phyloP scores from a whole-genome alignment of 805 yeast genomes.

The Wickerhamomyces hampshirensis region DNA sequence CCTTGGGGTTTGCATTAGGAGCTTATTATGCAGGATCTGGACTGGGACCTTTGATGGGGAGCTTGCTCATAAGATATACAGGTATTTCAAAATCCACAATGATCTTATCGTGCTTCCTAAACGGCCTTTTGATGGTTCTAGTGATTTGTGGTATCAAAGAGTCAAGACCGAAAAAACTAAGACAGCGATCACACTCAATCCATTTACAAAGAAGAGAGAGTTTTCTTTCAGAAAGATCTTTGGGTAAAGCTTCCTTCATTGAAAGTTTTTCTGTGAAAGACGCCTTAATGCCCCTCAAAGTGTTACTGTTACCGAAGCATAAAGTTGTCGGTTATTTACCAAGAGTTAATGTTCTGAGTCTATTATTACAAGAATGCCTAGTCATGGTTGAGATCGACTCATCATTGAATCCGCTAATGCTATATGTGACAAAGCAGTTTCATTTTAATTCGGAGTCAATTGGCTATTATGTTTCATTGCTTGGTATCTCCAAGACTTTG shows the following conservation, averaged over 20 bases:
- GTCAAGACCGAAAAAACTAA: slow-evolving; percentile 53
- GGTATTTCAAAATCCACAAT: slow-evolving; percentile 28
- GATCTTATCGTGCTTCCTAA: slow-evolving; percentile 23
- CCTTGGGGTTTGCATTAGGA: slow-evolving; percentile 57
- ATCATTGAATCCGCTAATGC: slow-evolving; percentile 36
- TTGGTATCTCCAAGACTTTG: slow-evolving; percentile 45
- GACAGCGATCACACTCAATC: slow-evolving; percentile 44
- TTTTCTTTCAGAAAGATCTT: slow-evolving; percentile 24
- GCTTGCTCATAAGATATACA: slow-evolving; percentile 29
- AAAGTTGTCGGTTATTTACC: slow-evolving; percentile 28
- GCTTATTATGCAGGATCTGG: slow-evolving; percentile 56
- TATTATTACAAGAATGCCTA: slow-evolving; percentile 45
- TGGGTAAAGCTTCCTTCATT: background rate
- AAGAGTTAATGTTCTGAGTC: slow-evolving; percentile 41
- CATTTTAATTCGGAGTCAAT: slow-evolving; percentile 50
- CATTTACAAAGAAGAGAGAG: slow-evolving; percentile 27
- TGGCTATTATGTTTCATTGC: slow-evolving; percentile 50
- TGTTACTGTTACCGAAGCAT: slow-evolving; percentile 48
- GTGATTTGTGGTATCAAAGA: slow-evolving; percentile 49
- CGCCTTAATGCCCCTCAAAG: slow-evolving; percentile 40
- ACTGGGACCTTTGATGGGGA: slow-evolving; percentile 59
- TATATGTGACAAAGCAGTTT: slow-evolving; percentile 51
- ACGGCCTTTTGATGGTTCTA: slow-evolving; percentile 31
- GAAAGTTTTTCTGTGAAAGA: background rate
- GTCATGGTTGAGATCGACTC: slow-evolving; percentile 37